Conservation (phyloP, 257 asterid genomes). For the Perilla frutescens region DNA sequence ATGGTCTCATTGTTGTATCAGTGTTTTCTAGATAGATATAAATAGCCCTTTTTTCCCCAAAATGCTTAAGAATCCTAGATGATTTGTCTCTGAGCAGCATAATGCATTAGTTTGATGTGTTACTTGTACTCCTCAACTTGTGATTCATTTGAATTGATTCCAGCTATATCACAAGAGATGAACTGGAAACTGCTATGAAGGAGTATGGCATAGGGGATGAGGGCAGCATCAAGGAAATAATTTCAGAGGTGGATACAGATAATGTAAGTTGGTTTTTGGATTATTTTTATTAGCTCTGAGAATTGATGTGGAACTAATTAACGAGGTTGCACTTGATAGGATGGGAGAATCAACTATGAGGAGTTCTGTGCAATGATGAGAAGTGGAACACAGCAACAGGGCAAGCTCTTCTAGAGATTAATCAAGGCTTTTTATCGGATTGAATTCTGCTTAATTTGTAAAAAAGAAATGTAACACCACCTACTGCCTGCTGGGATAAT, state of each 20-base stretch:
- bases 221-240: slow-evolving; percentile 65
- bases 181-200: slow-evolving; percentile 76
- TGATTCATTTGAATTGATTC: slow-evolving; percentile 17
- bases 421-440: slow-evolving; percentile 6
- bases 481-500: slow-evolving; percentile 9
- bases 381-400: slow-evolving; percentile 71
- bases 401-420: slow-evolving; percentile 57
- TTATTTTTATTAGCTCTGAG: background rate
- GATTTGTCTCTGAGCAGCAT: background rate
- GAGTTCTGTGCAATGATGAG: slow-evolving; percentile 97
- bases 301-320: slow-evolving; percentile 18
- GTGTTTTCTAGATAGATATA: background rate
- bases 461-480: slow-evolving; percentile 19
- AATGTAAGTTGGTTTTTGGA: slow-evolving; percentile 50
- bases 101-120: background rate
- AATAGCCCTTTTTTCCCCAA: background rate
- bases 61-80: background rate
- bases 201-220: slow-evolving; percentile 74
- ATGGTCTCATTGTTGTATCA: slow-evolving; percentile 5
- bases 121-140: background rate
- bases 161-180: slow-evolving; percentile 73
- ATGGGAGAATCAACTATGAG: slow-evolving; percentile 85
- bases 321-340: slow-evolving; percentile 46
- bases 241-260: slow-evolving; percentile 74
- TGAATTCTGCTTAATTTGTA: slow-evolving; percentile 7